Conservation (phyloP, 2,329 filamentous ascomycete species). For the Ophiostoma angusticollis region DNA sequence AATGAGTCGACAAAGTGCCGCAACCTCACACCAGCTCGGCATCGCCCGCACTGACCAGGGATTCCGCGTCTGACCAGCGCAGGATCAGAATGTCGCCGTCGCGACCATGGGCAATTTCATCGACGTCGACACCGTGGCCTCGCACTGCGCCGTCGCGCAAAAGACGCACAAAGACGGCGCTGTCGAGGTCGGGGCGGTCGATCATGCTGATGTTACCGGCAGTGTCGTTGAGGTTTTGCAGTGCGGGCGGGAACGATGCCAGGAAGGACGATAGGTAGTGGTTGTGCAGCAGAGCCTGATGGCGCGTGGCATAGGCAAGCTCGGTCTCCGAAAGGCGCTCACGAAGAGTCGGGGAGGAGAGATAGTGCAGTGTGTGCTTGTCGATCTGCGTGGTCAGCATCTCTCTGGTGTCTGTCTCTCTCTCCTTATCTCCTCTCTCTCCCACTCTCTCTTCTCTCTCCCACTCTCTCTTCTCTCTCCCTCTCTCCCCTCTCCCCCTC, state of each 20-base stretch:
- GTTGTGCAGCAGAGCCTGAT: slow-evolving; percentile 70
- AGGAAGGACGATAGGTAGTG: slow-evolving; percentile 85
- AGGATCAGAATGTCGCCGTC: slow-evolving; percentile 57
- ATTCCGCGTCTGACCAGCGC: slow-evolving; percentile 61
- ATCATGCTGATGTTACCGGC: slow-evolving; percentile 87
- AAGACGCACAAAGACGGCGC: slow-evolving; percentile 72
- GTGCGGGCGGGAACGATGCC: slow-evolving; percentile 59
- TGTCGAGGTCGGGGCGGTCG: slow-evolving; percentile 68
- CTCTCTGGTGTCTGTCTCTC: slow-evolving; percentile 9
- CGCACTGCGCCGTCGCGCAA: slow-evolving; percentile 46
- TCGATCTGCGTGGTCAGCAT: slow-evolving; percentile 48
- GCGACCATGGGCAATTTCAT: slow-evolving; percentile 44
- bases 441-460: neutral
- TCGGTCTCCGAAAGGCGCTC: slow-evolving; percentile 64
- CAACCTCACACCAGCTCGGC: slow-evolving; percentile 50
- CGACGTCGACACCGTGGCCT: slow-evolving; percentile 50
- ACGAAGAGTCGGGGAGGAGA: slow-evolving; percentile 41
- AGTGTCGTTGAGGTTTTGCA: slow-evolving; percentile 83
- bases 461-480: too few species aligned
- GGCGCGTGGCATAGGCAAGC: slow-evolving; percentile 67
- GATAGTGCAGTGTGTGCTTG: slow-evolving; percentile 61
- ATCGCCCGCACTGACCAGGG: slow-evolving; percentile 38
- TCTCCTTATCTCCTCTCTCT: neutral
- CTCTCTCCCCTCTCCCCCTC: too few species aligned
- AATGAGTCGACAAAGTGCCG: too few species aligned